Base-by-base conservation (phyloP, 495 filamentous ascomycete genomes). In the Pyrenopolyporus hunteri region DNA sequence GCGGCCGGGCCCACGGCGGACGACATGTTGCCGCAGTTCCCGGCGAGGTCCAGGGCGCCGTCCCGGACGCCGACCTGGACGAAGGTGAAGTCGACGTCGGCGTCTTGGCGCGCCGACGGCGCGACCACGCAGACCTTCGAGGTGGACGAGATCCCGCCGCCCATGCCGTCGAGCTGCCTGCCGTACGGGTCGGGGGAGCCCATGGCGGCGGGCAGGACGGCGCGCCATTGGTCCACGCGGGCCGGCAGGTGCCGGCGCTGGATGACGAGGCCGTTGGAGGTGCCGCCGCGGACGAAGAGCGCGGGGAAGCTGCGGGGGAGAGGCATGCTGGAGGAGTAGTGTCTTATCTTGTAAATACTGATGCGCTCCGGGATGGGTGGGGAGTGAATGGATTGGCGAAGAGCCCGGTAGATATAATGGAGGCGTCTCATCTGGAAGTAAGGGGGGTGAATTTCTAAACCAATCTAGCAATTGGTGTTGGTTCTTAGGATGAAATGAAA, bases 11-110 rank as follows among this genome's bases (percentile, higher is more conserved):
- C 89, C 44, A 92, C 81, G 0, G 86, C 82, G 20, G 80, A 77
- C 0, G 73, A 82, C 87, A 91, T 89, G 59, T 91, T 91, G 6
- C 89, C 89, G 61, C 88, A 91, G 66, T 90, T 91, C 9, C 86
- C 84, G 1, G 83, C 83, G 55, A 83, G 81, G 68, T 91, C 88
- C 1, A 91, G 76, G 10, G 72, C 67, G 6, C 70, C 74, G 52
- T 84, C 80, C 36, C 76, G 76, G 48, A 91, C 78, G 0, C 87
- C 87, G 1, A 91, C 78, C 19, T 86, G 83, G 2, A 86, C 82
- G 57, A 91, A 91, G 0, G 87, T 91, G 61, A 87, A 91, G 44
- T 91, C 88, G 13, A 91, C 75, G 49, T 91, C 86, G 0, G 83
- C 83, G 37, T 83, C 82, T 0, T 44, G 61, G 23, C 78, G 77